phyloP scores from a whole-genome alignment of 805 yeast genomes.

The Saccharomycopsis olivae region DNA sequence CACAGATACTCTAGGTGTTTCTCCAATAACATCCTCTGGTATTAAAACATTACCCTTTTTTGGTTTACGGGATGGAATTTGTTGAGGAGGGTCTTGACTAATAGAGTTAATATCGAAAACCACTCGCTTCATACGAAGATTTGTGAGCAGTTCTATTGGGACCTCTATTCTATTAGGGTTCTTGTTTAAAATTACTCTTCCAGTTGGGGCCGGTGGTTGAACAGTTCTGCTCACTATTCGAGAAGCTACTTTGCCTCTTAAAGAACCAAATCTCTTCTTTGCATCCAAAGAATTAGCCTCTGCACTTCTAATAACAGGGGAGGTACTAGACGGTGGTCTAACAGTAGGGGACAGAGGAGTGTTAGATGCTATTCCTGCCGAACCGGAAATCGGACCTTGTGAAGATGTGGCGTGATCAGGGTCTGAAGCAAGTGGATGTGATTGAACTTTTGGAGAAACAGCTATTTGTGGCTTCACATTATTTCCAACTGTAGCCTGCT shows the following conservation, averaged over 20 bases:
- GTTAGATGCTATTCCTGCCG: not conserved
- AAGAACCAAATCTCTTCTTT: slow-evolving; percentile 15
- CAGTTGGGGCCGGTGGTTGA: slow-evolving; percentile 18
- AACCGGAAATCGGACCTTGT: not conserved
- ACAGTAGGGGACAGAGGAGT: not conserved
- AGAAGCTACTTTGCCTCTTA: slow-evolving; percentile 17
- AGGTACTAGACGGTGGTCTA: not conserved
- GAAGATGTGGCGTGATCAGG: not conserved
- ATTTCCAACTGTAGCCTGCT: not conserved
- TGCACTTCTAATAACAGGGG: not conserved
- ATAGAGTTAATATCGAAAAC: slow-evolving; percentile 69
- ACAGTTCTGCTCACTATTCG: slow-evolving; percentile 6
- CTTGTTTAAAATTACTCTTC: slow-evolving; percentile 33
- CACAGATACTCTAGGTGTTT: slow-evolving; percentile 51
- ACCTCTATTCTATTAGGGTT: slow-evolving; percentile 31
- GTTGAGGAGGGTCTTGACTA: slow-evolving; percentile 82
- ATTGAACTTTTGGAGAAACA: not conserved
- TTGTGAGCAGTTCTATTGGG: slow-evolving; percentile 25
- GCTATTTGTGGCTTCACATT: not conserved
- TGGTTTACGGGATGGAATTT: slow-evolving; percentile 81
- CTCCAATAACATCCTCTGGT: slow-evolving; percentile 53
- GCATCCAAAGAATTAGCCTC: not conserved
- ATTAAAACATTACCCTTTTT: slow-evolving; percentile 64
- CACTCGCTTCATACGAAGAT: slow-evolving; percentile 45
- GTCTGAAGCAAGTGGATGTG: too few relatives aligned